Percentiles rank a stretch among this genome's conserved stretches.
Conservation (phyloP, 805 yeast genomes). For the Starmera pachycereana region DNA sequence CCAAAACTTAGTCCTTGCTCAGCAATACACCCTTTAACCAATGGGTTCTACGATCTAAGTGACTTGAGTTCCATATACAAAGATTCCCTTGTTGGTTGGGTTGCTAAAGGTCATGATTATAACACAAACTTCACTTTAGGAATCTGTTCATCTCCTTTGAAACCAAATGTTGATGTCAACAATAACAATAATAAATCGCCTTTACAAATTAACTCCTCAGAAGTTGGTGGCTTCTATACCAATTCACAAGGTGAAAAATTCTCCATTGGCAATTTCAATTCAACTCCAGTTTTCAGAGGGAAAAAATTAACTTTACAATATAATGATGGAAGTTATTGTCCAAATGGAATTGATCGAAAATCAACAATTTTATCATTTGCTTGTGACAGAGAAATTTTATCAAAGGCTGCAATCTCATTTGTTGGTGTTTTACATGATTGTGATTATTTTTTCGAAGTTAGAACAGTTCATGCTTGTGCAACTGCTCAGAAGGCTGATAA, state of each 20-base stretch:
- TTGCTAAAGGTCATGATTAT: constrained; percentile 60
- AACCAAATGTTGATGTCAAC: constrained; percentile 16
- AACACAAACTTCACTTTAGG: constrained; percentile 66
- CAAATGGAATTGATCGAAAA: constrained; percentile 42
- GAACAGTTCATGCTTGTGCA: constrained; percentile 82
- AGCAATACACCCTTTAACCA: constrained; percentile 29
- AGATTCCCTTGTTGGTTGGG: constrained; percentile 37
- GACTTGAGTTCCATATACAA: constrained; percentile 18
- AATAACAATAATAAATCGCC: constrained; percentile 13
- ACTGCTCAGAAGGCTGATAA: constrained; percentile 60
- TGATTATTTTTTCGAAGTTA: constrained; percentile 72
- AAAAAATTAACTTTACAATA: constrained; percentile 62
- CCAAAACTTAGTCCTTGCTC: constrained; percentile 28
- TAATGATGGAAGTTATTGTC: constrained; percentile 55
- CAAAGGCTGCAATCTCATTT: constrained; percentile 55
- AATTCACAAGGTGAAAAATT: constrained; percentile 31
- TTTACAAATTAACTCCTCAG: constrained; percentile 23
- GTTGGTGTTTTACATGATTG: constrained; percentile 71
- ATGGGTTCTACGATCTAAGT: constrained; percentile 26
- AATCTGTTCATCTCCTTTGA: constrained; percentile 51
- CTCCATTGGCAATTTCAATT: constrained; percentile 53
- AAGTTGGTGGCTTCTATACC: constrained; percentile 49
- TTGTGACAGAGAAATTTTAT: constrained; percentile 67
- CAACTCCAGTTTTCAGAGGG: constrained; percentile 60
- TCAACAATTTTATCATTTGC: constrained; percentile 62